Percentiles rank a stretch among this genome's conserved stretches.
Evolutionary conservation across 129 eudicot species (phyloP).

Genomic region (Heracleum sosnowskyi): DNA sequence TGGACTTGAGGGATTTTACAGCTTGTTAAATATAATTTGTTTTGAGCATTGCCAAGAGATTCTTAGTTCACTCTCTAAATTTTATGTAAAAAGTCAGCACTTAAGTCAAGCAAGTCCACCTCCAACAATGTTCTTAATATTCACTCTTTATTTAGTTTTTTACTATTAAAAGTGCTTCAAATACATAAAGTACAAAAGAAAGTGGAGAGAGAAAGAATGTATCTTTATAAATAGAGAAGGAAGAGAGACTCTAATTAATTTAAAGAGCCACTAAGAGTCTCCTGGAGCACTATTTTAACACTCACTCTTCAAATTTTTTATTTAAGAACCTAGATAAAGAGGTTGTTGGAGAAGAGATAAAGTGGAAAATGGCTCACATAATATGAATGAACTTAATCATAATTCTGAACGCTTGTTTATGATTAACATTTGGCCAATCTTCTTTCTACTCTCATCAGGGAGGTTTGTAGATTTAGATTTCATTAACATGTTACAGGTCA

Average conservation of each 20-base stretch:
- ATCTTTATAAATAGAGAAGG: too few species aligned
- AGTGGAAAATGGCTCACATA: neutral
- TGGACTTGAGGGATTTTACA: neutral
- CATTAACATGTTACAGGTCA: slow-evolving; percentile 71
- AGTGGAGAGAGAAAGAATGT: neutral
- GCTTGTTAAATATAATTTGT: neutral
- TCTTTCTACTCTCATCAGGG: slow-evolving; percentile 9
- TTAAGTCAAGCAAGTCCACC: neutral
- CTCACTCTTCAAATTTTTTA: too few species aligned
- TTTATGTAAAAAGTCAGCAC: neutral
- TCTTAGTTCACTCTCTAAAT: too few species aligned
- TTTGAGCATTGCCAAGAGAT: neutral
- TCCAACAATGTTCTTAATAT: neutral
- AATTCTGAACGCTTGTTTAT: neutral
- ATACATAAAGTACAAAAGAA: too few species aligned
- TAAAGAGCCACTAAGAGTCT: neutral
- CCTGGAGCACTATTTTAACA: too few species aligned
- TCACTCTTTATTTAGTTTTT: neutral
- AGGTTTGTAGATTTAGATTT: slow-evolving; percentile 36
- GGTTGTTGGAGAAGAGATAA: neutral
- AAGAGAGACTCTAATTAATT: neutral
- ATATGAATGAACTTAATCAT: neutral
- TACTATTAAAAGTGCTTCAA: too few species aligned
- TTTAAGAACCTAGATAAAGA: too few species aligned
- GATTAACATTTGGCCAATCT: neutral